Evolutionary conservation across 176 grass and related monocot genomes (phyloP).

Genomic region (Bonia amplexicaulis): DNA sequence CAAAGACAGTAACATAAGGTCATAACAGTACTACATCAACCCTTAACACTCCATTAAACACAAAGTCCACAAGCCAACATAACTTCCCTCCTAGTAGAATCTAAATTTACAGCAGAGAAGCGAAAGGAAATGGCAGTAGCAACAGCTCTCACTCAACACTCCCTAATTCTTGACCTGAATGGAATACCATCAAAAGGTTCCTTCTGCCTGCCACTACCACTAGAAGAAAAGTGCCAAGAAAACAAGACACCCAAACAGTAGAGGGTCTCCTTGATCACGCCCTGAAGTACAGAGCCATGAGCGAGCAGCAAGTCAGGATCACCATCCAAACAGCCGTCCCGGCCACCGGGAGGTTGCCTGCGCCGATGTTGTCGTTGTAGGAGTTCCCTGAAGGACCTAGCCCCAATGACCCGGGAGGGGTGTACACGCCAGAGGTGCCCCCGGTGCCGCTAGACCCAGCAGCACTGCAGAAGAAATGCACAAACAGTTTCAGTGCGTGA

Average conservation of each 20-base stretch:
- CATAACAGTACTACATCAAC: slow-evolving; percentile 3
- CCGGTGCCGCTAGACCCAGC: slow-evolving; percentile 23
- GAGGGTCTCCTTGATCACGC: slow-evolving; percentile 32
- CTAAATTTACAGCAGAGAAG: slow-evolving; percentile 28
- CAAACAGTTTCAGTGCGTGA: not conserved
- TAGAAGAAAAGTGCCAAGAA: slow-evolving; percentile 22
- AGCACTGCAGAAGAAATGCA: slow-evolving; percentile 44
- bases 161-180: slow-evolving; percentile 18
- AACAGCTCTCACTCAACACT: slow-evolving; percentile 8
- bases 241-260: slow-evolving; percentile 9
- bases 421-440: slow-evolving; percentile 24
- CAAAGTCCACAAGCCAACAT: slow-evolving; percentile 5
- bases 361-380: slow-evolving; percentile 35
- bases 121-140: slow-evolving; percentile 14
- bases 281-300: slow-evolving; percentile 35
- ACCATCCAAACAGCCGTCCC: slow-evolving; percentile 11
- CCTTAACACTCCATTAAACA: slow-evolving; percentile 5
- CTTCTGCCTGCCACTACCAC: slow-evolving; percentile 35
- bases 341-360: not conserved
- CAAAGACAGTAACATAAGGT: not conserved
- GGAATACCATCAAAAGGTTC: slow-evolving; percentile 24
- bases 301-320: slow-evolving; percentile 22
- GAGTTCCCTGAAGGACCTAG: slow-evolving; percentile 52
- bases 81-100: not conserved
- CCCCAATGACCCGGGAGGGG: slow-evolving; percentile 37